These are phyloP conservation scores for Paramecium sexaurelia DNA, from an alignment of 73 alveolate genomes.

Conservation along the genomic window DNA sequence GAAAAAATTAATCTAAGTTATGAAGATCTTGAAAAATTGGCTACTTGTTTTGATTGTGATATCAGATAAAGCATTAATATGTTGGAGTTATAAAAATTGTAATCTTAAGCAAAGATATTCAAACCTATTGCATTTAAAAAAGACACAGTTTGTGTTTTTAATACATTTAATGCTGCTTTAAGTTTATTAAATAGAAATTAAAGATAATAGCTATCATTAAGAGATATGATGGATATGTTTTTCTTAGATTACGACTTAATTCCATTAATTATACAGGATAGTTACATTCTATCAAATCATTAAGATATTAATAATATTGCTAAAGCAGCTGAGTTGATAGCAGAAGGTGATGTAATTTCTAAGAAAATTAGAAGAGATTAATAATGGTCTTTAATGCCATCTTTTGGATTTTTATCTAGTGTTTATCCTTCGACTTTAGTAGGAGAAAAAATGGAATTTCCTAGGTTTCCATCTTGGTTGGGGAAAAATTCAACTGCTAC, in stretches of 20 bases:
- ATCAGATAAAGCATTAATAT: conserved; percentile 85
- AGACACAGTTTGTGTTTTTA: conserved; percentile 77
- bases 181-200: conserved; percentile 78
- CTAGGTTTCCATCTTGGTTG: conserved; percentile 95
- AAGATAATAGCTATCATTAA: conserved; percentile 69
- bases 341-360: conserved; percentile 87
- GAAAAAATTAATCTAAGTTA: conserved; percentile 76
- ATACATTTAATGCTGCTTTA: conserved; percentile 84
- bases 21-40: conserved; percentile 74
- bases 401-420: conserved; percentile 83
- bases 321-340: conserved; percentile 87
- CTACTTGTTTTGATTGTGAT: conserved; percentile 88
- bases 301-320: conserved; percentile 75
- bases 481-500: conserved; percentile 86
- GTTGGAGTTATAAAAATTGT: not conserved
- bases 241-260: conserved; percentile 91
- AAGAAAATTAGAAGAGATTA: conserved; percentile 76
- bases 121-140: conserved; percentile 58
- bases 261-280: conserved; percentile 91
- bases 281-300: conserved; percentile 70
- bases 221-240: conserved; percentile 85
- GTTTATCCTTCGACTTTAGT: conserved; percentile 78
- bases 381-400: conserved; percentile 95
- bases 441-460: conserved; percentile 72
- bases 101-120: not conserved